Conservation (phyloP, 176 grass and related monocot species). For the Melocanna baccifera region DNA sequence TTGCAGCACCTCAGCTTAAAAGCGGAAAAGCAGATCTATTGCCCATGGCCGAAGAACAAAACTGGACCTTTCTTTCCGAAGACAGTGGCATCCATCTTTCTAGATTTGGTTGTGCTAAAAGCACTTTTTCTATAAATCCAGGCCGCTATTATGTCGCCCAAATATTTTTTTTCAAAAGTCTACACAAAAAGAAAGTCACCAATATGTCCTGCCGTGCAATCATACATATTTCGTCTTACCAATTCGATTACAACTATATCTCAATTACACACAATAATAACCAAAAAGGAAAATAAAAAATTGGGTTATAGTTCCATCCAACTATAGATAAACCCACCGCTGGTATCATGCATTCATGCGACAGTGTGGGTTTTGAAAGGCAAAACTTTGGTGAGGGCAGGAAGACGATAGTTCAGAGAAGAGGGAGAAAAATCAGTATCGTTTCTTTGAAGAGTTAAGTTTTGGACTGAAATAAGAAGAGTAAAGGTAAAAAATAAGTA, state of each 20-base stretch:
- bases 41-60: conserved; percentile 10
- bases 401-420: neutral
- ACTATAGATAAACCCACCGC: too few relatives aligned
- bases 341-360: neutral
- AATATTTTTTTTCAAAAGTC: neutral
- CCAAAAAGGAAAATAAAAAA: too few relatives aligned
- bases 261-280: neutral
- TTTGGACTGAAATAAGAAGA: neutral
- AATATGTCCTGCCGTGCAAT: neutral
- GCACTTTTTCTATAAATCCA: neutral
- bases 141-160: neutral
- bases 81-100: neutral
- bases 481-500: neutral
- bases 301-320: neutral
- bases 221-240: too few relatives aligned
- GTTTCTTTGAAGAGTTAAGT: neutral
- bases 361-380: neutral
- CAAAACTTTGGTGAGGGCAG: neutral
- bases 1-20: neutral
- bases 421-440: neutral
- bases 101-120: conserved; percentile 16
- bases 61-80: conserved; percentile 7
- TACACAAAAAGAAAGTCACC: neutral
- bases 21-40: neutral
- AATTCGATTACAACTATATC: neutral